Percentiles rank a stretch among this genome's conserved stretches.
These are phyloP conservation scores for Sarocladiaceae sp. DNA, from an alignment of 2,329 filamentous ascomycete species.

Conservation along the genomic window DNA sequence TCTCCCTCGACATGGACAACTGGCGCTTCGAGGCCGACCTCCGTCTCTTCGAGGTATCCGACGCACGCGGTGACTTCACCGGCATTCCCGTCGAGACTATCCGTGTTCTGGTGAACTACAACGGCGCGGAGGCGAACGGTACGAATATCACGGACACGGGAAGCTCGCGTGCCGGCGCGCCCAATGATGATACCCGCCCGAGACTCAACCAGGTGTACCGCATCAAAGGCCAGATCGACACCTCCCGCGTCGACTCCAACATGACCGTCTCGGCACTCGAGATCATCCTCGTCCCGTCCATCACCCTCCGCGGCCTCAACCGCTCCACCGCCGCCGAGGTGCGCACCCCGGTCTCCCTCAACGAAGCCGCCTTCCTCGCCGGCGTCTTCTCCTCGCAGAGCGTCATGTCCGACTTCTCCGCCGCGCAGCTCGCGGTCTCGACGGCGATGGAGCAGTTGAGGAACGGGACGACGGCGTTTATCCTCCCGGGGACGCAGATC, in stretches of 20 bases:
- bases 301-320: constrained; percentile 57
- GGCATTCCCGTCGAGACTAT: constrained; percentile 46
- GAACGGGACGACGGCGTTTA: constrained; percentile 55
- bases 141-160: constrained; percentile 19
- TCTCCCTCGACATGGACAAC: constrained; percentile 58
- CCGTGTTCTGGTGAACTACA: constrained; percentile 47
- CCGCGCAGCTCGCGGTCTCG: constrained; percentile 45
- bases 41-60: constrained; percentile 63
- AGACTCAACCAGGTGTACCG: constrained; percentile 8
- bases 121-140: constrained; percentile 28
- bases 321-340: constrained; percentile 40
- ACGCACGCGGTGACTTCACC: constrained; percentile 47
- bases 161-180: constrained; percentile 13
- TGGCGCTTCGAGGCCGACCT: constrained; percentile 74
- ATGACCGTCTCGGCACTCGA: constrained; percentile 57
- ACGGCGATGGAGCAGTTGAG: constrained; percentile 36
- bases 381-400: constrained; percentile 60
- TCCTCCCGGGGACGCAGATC: constrained; percentile 62
- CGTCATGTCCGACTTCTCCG: constrained; percentile 42
- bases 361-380: constrained; percentile 64
- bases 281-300: constrained; percentile 58
- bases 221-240: constrained; percentile 53
- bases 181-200: background rate
- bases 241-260: constrained; percentile 42
- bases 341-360: constrained; percentile 59